Base-by-base conservation (phyloP, 306 rosid genomes). In the Carpinus fangiana region DNA sequence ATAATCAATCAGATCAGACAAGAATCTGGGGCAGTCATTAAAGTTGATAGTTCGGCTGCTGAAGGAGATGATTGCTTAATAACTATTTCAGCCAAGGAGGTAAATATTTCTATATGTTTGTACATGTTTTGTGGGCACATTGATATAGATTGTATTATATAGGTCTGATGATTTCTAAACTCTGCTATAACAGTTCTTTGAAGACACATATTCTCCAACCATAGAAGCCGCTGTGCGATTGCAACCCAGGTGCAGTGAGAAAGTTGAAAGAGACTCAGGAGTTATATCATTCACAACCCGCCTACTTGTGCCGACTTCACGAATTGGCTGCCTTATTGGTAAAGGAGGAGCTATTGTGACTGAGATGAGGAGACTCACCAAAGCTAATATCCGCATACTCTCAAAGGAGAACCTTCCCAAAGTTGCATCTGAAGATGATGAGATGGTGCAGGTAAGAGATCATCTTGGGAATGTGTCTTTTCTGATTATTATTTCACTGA, bases 301-400 rank as follows among this genome's bases (percentile, higher is more conserved):
- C 74, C 53, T 96, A 54, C 88, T 96, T 75, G 99, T 96, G 73
- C 93, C 99, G 28, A 87, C 96, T 43, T 89, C 98, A 74, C 85
- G 97, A 62, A 96, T 96, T 89, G 99, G 99, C 81, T 96, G 99
- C 90, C 97, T 96, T 69, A 96, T 96, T 81, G 99, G 98, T 82
- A 96, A 91, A 87, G 98, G 99, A 45, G 99, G 98, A 81, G 84
- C 98, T 60, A 96, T 96, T 76, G 90, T 96, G 79, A 91, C 93
- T 79, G 99, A 96, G 87, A 86, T 91, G 92, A 93, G 99, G 85
- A 91, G 98, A 85, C 84, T 88, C 28, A 96, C 99, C 36, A 93
- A 91, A 77, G 97, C 98, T 78, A 93, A 91, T 83, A 90, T 96
- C 65, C 97, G 99, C 66, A 89, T 96, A 73, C 88, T 96, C 46